These are phyloP conservation scores for Forsythia suspensa DNA, from an alignment of 257 asterid species.

Conservation along the genomic window DNA sequence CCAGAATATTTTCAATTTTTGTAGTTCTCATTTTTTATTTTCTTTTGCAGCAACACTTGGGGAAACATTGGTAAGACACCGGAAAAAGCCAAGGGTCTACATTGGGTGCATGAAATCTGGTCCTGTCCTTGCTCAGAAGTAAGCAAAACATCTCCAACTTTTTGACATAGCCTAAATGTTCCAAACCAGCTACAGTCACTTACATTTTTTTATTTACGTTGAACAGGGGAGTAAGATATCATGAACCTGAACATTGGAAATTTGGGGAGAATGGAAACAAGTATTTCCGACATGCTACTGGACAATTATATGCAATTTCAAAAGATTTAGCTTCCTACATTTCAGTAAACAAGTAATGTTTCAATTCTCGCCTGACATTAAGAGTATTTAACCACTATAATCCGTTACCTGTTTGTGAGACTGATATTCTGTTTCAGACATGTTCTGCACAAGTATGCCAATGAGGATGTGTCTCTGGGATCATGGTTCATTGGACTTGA, in stretches of 20 bases:
- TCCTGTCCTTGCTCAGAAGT: constrained; percentile 92
- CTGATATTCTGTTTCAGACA: constrained; percentile 43
- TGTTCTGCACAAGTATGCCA: constrained; percentile 91
- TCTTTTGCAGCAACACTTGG: constrained; percentile 76
- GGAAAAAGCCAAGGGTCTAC: constrained; percentile 69
- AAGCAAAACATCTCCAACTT: constrained; percentile 5
- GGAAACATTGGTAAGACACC: constrained; percentile 68
- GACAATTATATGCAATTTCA: constrained; percentile 87
- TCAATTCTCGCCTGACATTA: neutral
- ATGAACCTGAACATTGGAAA: constrained; percentile 92
- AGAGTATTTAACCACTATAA: neutral
- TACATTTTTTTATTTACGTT: constrained; percentile 3
- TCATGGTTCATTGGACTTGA: constrained; percentile 96
- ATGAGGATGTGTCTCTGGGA: constrained; percentile 90
- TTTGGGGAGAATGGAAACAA: constrained; percentile 90
- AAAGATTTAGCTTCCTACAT: constrained; percentile 80
- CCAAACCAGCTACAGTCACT: neutral
- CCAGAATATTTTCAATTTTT: neutral
- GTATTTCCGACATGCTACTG: constrained; percentile 95
- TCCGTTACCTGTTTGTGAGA: neutral
- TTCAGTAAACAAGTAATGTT: constrained; percentile 68
- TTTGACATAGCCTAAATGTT: neutral
- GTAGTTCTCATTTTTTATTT: neutral
- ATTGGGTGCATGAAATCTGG: constrained; percentile 97
- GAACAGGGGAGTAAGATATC: constrained; percentile 88